Conservation (phyloP, 306 rosid species). For the Trifolium repens region DNA sequence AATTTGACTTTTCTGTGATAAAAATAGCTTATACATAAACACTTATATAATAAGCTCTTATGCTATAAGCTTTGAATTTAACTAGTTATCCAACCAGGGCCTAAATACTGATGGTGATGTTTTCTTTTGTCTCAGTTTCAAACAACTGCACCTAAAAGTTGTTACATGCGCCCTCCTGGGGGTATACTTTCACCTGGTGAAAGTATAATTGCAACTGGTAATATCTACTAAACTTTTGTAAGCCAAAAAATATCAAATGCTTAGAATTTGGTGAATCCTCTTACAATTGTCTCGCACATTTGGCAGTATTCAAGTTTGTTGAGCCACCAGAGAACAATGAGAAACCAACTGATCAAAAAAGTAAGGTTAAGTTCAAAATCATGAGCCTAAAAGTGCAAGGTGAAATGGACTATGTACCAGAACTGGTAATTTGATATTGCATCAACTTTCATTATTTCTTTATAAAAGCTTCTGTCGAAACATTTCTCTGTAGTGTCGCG, state of each 20-base stretch:
- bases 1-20: neutral
- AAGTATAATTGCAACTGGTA: conserved; percentile 85
- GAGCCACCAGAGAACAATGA: conserved; percentile 92
- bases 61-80: neutral
- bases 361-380: conserved; percentile 93
- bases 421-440: conserved; percentile 65
- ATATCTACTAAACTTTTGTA: conserved; percentile 35
- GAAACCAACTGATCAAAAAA: conserved; percentile 72
- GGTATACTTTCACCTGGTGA: conserved; percentile 93
- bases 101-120: conserved; percentile 34
- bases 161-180: conserved; percentile 98
- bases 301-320: conserved; percentile 92
- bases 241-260: conserved; percentile 1
- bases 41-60: neutral
- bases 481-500: neutral
- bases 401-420: conserved; percentile 87
- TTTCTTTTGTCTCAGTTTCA: conserved; percentile 71
- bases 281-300: conserved; percentile 37
- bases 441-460: neutral
- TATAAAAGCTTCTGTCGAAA: conserved; percentile 4
- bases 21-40: neutral
- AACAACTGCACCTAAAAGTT: conserved; percentile 98
- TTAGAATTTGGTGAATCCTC: conserved; percentile 35
- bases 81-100: neutral
- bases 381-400: conserved; percentile 96